Conservation (phyloP, 208 protist species). For the Spongospora subterranea region DNA sequence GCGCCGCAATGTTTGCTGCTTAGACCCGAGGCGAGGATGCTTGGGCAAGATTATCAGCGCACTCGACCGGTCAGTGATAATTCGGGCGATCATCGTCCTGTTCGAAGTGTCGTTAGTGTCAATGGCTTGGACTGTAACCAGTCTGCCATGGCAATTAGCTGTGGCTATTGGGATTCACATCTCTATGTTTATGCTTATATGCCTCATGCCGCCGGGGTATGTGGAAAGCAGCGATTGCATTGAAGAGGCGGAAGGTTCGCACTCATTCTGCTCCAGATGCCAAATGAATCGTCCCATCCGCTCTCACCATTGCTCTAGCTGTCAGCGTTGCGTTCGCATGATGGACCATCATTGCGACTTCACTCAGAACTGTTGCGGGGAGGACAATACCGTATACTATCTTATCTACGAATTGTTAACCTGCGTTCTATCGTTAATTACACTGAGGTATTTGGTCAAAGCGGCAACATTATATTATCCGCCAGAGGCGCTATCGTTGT, state of each 20-base stretch:
- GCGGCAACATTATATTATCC: neutral
- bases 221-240: neutral
- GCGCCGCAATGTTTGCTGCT: neutral
- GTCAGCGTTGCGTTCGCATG: neutral
- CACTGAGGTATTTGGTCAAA: neutral
- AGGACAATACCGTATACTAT: neutral
- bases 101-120: neutral
- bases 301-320: neutral
- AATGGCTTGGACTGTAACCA: neutral
- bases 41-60: neutral
- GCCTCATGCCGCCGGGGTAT: neutral
- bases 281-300: neutral
- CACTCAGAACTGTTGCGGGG: neutral
- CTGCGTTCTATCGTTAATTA: neutral
- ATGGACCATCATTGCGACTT: neutral
- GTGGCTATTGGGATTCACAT: neutral
- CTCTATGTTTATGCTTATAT: neutral
- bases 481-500: neutral
- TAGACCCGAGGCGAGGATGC: neutral
- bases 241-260: neutral
- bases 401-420: neutral
- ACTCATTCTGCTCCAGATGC: neutral
- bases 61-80: neutral
- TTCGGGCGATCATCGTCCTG: neutral
- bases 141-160: neutral